Conservation (phyloP, 805 yeast genomes). For the Wickerhamomyces kurtzmanii region DNA sequence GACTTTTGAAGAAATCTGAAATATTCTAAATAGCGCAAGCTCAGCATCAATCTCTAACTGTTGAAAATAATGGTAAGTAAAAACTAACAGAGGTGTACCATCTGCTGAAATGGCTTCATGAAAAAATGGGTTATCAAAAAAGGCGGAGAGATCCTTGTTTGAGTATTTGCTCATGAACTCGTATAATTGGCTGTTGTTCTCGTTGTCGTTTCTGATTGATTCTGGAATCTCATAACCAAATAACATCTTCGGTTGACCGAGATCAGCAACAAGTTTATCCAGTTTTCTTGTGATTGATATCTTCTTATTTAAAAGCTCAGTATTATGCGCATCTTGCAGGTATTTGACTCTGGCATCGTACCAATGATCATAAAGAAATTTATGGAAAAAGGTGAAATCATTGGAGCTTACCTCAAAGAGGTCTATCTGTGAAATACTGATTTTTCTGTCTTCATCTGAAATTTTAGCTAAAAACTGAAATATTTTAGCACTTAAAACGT, state of each 20-base stretch:
- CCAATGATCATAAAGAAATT: conserved; percentile 41
- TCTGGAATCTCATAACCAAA: conserved; percentile 48
- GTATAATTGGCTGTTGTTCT: conserved; percentile 40
- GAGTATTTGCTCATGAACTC: conserved; percentile 71
- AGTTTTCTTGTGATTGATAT: conserved; percentile 11
- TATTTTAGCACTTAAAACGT: conserved; percentile 27
- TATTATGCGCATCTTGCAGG: conserved; percentile 8
- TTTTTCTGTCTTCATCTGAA: conserved; percentile 15
- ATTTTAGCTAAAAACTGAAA: conserved; percentile 28
- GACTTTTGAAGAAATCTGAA: conserved; percentile 58
- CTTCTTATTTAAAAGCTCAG: conserved; percentile 14
- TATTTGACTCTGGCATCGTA: conserved; percentile 20
- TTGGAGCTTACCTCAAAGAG: conserved; percentile 13
- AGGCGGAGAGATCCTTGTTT: conserved; percentile 36
- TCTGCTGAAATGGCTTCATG: conserved; percentile 61
- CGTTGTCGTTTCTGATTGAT: conserved; percentile 36
- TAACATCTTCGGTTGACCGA: conserved; percentile 52
- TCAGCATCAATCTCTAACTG: conserved; percentile 31
- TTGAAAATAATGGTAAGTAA: conserved; percentile 32
- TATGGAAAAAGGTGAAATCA: conserved; percentile 32
- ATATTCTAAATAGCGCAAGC: conserved; percentile 43
- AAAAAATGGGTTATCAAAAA: conserved; percentile 35
- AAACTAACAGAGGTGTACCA: conserved; percentile 60
- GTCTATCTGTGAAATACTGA: conserved; percentile 11
- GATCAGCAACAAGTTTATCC: conserved; percentile 34